phyloP scores from a whole-genome alignment of 257 asterid species.

The Solanum boliviense region DNA sequence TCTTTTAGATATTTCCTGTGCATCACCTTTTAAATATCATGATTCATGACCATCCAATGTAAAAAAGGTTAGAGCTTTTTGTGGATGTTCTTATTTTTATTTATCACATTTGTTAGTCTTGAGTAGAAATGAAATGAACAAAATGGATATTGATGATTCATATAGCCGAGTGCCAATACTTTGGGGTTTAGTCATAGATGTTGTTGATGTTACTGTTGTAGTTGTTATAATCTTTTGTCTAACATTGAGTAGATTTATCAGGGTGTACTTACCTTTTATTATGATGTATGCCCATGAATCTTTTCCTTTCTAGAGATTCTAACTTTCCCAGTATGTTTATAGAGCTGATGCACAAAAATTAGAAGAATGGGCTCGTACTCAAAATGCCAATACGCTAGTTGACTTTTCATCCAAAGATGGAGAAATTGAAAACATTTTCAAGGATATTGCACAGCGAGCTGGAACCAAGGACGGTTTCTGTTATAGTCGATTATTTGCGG shows the following conservation, averaged over 20 bases:
- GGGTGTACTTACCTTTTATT: not conserved
- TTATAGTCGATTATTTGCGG: slow-evolving; percentile 88
- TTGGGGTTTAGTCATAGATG: not conserved
- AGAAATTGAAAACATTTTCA: slow-evolving; percentile 57
- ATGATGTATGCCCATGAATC: not conserved
- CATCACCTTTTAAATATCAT: not conserved
- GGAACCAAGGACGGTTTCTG: slow-evolving; percentile 56
- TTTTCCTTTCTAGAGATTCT: not conserved
- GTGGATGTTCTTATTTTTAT: not conserved
- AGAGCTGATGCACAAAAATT: slow-evolving; percentile 81
- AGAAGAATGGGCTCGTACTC: slow-evolving; percentile 88
- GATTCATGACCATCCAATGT: not conserved
- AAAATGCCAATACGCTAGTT: slow-evolving; percentile 50
- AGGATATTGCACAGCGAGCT: slow-evolving; percentile 82
- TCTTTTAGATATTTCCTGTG: not conserved
- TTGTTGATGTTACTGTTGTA: not conserved
- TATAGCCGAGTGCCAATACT: not conserved
- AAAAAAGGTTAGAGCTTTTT: not conserved
- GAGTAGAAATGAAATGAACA: not conserved
- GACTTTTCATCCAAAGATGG: slow-evolving; percentile 79
- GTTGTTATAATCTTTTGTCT: not conserved
- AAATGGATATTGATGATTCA: not conserved
- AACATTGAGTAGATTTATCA: not conserved
- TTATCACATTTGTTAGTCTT: not conserved
- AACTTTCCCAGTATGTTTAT: not conserved